Conservation (phyloP, 257 asterid genomes). For the Lycium ferocissimum region DNA sequence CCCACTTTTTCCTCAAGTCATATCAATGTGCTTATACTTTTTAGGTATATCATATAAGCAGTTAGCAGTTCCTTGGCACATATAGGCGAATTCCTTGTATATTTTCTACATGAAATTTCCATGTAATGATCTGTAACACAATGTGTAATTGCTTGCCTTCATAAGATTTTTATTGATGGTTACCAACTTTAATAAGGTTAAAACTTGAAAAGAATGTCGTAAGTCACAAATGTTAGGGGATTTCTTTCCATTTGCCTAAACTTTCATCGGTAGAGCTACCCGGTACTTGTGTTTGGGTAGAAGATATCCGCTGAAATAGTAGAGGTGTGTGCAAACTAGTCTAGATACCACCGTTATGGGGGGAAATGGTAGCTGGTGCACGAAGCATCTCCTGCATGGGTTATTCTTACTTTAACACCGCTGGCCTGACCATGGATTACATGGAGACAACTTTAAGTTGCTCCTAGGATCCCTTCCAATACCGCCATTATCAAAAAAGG, state of each 20-base stretch:
- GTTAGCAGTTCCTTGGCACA: conserved; percentile 25
- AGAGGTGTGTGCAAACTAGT: not conserved
- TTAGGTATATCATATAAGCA: conserved; percentile 8
- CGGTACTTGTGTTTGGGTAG: not conserved
- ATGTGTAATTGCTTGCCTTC: not conserved
- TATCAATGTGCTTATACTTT: conserved; percentile 7
- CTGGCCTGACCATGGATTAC: not conserved
- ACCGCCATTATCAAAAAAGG: not conserved
- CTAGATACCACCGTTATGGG: not conserved
- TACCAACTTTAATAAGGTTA: not conserved
- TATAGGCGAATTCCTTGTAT: conserved; percentile 22
- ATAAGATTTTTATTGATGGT: not conserved
- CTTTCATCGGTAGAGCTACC: not conserved
- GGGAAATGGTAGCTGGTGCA: not conserved
- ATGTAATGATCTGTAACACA: not conserved
- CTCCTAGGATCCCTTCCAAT: not conserved
- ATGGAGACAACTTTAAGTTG: not conserved
- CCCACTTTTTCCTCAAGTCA: not conserved
- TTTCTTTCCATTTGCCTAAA: not conserved
- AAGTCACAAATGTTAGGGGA: not conserved
- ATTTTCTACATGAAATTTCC: not conserved
- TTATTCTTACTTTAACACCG: too few relatives aligned
- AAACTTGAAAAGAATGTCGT: not conserved
- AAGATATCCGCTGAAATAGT: not conserved
- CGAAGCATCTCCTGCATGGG: too few relatives aligned